A percentile compares a stretch with the other conserved stretches of the same genome.
Conservation (phyloP, 2,329 filamentous ascomycete genomes). For the Fusarium haematococcum region DNA sequence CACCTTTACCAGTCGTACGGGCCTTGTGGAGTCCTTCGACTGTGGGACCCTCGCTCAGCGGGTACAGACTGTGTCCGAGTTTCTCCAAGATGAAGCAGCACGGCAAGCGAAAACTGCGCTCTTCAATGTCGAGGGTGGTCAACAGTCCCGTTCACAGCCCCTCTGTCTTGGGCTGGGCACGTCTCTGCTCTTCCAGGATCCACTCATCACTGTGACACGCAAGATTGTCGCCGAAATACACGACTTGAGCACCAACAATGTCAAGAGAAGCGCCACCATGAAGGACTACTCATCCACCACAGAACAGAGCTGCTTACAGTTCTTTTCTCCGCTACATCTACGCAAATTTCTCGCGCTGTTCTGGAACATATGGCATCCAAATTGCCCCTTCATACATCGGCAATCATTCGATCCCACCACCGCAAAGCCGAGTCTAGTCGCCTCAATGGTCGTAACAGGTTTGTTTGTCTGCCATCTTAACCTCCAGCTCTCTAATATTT, state of each 20-base stretch:
- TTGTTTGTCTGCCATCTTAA: background rate
- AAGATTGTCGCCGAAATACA: background rate
- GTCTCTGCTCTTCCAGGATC: background rate
- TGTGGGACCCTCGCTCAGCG: background rate
- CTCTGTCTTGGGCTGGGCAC: background rate
- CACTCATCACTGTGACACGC: background rate
- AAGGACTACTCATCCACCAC: background rate
- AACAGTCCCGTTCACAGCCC: fast-evolving
- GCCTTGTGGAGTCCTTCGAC: background rate
- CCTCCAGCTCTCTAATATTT: background rate
- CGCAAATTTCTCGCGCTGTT: background rate
- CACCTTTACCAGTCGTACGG: background rate
- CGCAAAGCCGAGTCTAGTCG: background rate
- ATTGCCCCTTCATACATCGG: background rate
- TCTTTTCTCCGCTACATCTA: background rate
- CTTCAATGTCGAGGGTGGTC: background rate
- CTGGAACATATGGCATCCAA: background rate
- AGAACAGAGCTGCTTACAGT: background rate
- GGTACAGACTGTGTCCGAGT: background rate
- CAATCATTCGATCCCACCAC: background rate
- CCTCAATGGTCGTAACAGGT: background rate
- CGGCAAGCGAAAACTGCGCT: background rate
- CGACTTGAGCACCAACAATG: background rate
- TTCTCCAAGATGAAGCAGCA: background rate
- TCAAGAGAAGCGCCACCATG: background rate